Percentiles rank a stretch among this genome's conserved stretches.
Conservation (phyloP, 2,329 filamentous ascomycete genomes). For the Fusarium napiforme region DNA sequence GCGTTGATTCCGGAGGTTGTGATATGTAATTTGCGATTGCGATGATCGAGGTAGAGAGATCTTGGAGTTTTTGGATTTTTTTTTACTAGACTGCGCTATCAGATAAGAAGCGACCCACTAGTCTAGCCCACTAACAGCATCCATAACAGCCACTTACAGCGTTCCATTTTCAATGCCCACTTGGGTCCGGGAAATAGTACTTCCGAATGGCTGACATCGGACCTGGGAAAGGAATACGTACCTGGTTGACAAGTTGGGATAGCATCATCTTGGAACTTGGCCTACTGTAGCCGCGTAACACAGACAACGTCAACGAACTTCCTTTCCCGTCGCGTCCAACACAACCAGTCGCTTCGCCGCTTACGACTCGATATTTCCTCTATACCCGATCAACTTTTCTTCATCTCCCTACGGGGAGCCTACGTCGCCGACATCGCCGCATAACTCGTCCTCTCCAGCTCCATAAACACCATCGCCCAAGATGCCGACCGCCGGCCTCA, state of each 20-base stretch:
- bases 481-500: conserved; percentile 86
- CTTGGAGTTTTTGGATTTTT: background rate
- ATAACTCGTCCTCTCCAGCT: background rate
- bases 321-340: background rate
- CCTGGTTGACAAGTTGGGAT: conserved; percentile 34
- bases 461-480: conserved; percentile 46
- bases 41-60: background rate
- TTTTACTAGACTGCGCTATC: background rate
- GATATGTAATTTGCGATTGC: background rate
- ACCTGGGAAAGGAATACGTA: conserved; percentile 29
- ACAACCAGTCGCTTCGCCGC: background rate
- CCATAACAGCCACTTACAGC: conserved; percentile 18
- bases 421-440: conserved; percentile 19
- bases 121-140: background rate
- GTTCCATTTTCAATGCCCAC: conserved; percentile 2
- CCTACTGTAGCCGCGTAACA: conserved; percentile 38
- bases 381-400: background rate
- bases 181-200: conserved; percentile 5
- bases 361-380: background rate
- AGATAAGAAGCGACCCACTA: background rate
- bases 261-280: conserved; percentile 40
- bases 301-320: conserved; percentile 21
- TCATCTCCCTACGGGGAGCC: conserved; percentile 19
- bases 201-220: conserved; percentile 16
- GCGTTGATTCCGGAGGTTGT: background rate